A percentile compares a stretch with the other conserved stretches of the same genome.
phyloP scores from a whole-genome alignment of 2,329 filamentous ascomycete genomes.

The Polytolypa hystricis region DNA sequence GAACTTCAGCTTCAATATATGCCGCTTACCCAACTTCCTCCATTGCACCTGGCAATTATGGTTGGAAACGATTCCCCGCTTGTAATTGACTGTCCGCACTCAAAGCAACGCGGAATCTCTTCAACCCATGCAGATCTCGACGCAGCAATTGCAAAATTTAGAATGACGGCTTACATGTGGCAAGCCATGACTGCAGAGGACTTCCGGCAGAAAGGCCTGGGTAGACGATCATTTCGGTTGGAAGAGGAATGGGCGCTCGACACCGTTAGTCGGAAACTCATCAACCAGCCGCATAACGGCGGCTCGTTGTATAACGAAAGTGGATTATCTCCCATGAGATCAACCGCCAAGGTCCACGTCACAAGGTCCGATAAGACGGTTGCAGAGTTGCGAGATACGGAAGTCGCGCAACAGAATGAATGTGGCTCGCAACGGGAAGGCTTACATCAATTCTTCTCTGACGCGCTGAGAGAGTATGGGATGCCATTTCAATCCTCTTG shows the following conservation, averaged over 20 bases:
- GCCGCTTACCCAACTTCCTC: conserved; percentile 13
- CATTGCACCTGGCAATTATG: conserved; percentile 15
- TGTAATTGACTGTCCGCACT: conserved; percentile 14
- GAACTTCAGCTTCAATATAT: conserved; percentile 12
- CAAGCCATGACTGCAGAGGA: conserved; percentile 16
- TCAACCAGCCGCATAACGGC: neutral
- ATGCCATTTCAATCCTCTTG: conserved; percentile 10
- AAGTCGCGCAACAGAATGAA: conserved; percentile 15
- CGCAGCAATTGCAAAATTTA: conserved; percentile 14
- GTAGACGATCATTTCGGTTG: conserved; percentile 16
- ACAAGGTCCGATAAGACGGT: conserved; percentile 13
- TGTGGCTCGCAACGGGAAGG: conserved; percentile 7
- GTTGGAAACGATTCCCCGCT: conserved; percentile 15
- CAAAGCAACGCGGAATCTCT: conserved; percentile 12
- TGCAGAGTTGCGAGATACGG: conserved; percentile 11
- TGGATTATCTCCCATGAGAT: neutral
- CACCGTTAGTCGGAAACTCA: conserved; percentile 4
- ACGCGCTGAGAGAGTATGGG: conserved; percentile 8
- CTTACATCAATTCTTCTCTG: conserved; percentile 12
- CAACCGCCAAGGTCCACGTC: conserved; percentile 13
- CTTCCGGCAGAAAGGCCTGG: conserved; percentile 13
- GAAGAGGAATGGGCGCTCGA: conserved; percentile 15
- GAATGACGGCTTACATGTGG: conserved; percentile 17
- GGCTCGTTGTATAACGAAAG: neutral
- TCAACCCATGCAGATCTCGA: conserved; percentile 12